These are phyloP conservation scores for Candida corydali DNA, from an alignment of 805 yeast species.

Conservation along the genomic window DNA sequence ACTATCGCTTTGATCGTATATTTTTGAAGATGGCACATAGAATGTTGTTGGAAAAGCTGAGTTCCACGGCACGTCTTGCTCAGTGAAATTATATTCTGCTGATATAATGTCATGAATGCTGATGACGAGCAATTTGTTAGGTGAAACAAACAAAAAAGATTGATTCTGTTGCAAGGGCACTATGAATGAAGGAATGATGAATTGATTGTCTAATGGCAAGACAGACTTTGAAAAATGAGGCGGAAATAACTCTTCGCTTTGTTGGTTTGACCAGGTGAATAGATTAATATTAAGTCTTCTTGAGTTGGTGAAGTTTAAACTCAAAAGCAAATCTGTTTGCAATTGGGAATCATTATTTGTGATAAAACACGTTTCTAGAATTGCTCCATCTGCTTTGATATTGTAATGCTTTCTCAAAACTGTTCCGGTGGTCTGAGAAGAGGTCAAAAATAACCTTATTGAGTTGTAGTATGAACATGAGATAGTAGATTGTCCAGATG, in stretches of 20 bases:
- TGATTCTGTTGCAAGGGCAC: conserved; percentile 33
- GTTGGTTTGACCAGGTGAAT: conserved; percentile 39
- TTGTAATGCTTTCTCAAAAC: conserved; percentile 35
- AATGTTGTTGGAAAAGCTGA: conserved; percentile 38
- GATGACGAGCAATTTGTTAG: conserved; percentile 29
- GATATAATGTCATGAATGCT: conserved; percentile 44
- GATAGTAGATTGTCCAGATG: conserved; percentile 35
- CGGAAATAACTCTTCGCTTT: conserved; percentile 14
- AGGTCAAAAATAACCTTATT: conserved; percentile 35
- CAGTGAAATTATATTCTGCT: conserved; percentile 38
- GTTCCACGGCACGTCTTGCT: conserved; percentile 14
- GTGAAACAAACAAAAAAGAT: conserved; percentile 37
- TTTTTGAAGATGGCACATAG: conserved; percentile 22
- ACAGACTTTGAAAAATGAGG: conserved; percentile 28
- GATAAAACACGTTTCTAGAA: conserved; percentile 41
- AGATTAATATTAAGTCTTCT: conserved; percentile 34
- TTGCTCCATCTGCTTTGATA: conserved; percentile 36
- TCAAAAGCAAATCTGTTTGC: conserved; percentile 22
- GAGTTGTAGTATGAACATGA: conserved; percentile 32
- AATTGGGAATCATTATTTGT: conserved; percentile 25
- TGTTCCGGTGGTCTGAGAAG: conserved; percentile 33
- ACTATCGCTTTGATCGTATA: conserved; percentile 9
- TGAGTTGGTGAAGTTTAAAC: conserved; percentile 32
- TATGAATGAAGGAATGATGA: conserved; percentile 40
- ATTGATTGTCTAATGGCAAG: conserved; percentile 36